Evolutionary conservation across 2,329 filamentous ascomycete species (phyloP), one percentile per base, ranked within the genome.

Genomic region (Arthrobotrys pseudoclavata): DNA sequence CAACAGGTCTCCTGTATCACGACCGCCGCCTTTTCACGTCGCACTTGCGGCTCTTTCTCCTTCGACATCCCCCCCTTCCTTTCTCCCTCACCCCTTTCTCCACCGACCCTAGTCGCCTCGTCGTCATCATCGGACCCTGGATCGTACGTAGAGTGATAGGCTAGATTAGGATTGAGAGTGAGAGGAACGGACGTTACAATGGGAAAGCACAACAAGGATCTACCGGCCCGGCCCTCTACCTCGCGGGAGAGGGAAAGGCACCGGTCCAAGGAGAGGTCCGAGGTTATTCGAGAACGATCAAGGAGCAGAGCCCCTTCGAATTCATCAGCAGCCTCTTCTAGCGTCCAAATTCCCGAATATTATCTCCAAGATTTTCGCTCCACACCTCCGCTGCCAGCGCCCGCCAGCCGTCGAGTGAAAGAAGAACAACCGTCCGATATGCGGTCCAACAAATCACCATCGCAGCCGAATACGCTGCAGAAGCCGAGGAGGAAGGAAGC

Each of bases 301-400:
- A 76, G 72, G 66, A 76, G 72, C 61, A 70, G 72, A 34, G 66
- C 72, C 66, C 72, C 72, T 47, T 70, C 72, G 12, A 67, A 61
- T 31, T 76, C 72, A 34, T 76, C 72, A 31, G 45, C 66, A 13
- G 45, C 66, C 22, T 70, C 66, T 20, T 76, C 72, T 37, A 55
- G 57, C 15, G 64, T 76, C 15, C 71, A 68, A 2, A 64, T 76
- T 20, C 75, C 68, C 60, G 67, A 78, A 42, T 72, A 78, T 60
- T 72, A 78, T 45, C 67, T 78, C 63, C 63, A 71, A 15, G 68
- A 78, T n/a, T 60, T 53, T 22, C 52, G 68, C 12, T 37, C 55
- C 18, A 70, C 69, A 22, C 75, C 69, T 72, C 75, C 69, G 61
- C 52, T 68, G 20, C 74, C 72, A n/a, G 37, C 62, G 2, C 52